These are phyloP conservation scores for Akanthomyces lecanii DNA, from an alignment of 2,329 filamentous ascomycete genomes.

Conservation along the genomic window DNA sequence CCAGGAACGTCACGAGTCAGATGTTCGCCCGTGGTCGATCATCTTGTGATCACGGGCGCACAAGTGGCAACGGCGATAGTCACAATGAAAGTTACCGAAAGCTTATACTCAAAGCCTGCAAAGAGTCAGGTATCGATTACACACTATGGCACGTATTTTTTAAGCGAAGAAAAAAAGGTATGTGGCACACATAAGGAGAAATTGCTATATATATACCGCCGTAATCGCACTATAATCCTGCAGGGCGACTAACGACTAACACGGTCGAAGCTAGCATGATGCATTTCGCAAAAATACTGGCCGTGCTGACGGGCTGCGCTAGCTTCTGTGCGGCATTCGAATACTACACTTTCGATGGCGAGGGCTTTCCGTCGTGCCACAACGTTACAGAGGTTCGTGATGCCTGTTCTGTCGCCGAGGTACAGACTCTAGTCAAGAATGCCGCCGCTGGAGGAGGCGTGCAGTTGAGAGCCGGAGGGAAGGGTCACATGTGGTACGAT, in stretches of 20 bases:
- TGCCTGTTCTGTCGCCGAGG: constrained; percentile 42
- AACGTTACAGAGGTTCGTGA: constrained; percentile 42
- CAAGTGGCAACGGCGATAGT: background rate
- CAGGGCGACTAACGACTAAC: background rate
- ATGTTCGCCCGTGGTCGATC: background rate
- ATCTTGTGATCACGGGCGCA: background rate
- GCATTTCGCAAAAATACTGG: background rate
- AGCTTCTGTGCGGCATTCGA: constrained; percentile 13
- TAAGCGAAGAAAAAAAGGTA: background rate
- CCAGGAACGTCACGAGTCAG: too few species aligned
- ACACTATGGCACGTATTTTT: too few species aligned
- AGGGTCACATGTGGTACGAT: constrained; percentile 52
- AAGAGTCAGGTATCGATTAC: background rate
- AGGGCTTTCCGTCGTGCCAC: constrained; percentile 43
- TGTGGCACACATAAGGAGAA: background rate
- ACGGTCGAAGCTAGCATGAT: background rate
- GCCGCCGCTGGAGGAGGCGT: too few species aligned
- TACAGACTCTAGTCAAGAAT: constrained; percentile 34
- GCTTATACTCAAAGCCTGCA: background rate
- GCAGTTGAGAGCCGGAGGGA: constrained; percentile 37
- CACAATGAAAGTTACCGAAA: background rate
- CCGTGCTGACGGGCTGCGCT: background rate
- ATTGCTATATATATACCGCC: background rate
- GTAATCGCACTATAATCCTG: background rate
- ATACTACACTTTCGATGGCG: constrained; percentile 49